phyloP scores from a whole-genome alignment of 768 basidiomycete genomes.

The Tulasnella sp. region DNA sequence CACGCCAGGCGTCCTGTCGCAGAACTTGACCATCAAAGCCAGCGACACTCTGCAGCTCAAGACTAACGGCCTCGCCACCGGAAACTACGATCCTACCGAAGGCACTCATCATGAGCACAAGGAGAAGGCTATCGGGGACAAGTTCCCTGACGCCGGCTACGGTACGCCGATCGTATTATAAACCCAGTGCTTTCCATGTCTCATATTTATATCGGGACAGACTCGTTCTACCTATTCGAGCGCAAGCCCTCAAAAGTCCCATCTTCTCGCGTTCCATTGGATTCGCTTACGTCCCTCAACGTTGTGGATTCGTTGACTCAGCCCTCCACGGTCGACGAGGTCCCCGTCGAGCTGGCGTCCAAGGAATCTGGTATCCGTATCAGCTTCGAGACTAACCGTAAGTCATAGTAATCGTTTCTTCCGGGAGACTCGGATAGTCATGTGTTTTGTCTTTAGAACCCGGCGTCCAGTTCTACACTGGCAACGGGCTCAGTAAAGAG shows the following conservation, averaged over 20 bases:
- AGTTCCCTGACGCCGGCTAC: constrained; percentile 57
- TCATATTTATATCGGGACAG: constrained; percentile 38
- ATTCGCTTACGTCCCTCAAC: constrained; percentile 39
- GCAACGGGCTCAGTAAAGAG: constrained; percentile 48
- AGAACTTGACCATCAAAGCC: constrained; percentile 46
- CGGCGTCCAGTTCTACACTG: constrained; percentile 72
- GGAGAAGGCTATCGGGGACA: constrained; percentile 49
- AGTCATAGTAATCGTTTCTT: constrained; percentile 36
- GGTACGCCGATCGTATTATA: constrained; percentile 43
- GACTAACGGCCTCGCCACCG: constrained; percentile 50
- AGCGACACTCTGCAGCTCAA: constrained; percentile 55
- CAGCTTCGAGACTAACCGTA: constrained; percentile 67
- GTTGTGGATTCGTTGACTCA: constrained; percentile 46
- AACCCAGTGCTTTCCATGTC: not conserved
- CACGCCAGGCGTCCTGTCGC: constrained; percentile 52
- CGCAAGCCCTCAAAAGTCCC: constrained; percentile 30
- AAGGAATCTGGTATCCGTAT: constrained; percentile 58
- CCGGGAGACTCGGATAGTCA: not conserved
- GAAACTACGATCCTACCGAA: constrained; percentile 48
- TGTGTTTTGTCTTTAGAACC: constrained; percentile 47
- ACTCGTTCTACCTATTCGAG: constrained; percentile 62
- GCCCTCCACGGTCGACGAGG: constrained; percentile 44
- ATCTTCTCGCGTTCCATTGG: constrained; percentile 49
- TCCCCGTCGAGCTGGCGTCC: constrained; percentile 46
- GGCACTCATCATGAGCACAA: constrained; percentile 52